Evolutionary conservation across 2,329 filamentous ascomycete species (phyloP).

Genomic region (Fusarium transvaalense): DNA sequence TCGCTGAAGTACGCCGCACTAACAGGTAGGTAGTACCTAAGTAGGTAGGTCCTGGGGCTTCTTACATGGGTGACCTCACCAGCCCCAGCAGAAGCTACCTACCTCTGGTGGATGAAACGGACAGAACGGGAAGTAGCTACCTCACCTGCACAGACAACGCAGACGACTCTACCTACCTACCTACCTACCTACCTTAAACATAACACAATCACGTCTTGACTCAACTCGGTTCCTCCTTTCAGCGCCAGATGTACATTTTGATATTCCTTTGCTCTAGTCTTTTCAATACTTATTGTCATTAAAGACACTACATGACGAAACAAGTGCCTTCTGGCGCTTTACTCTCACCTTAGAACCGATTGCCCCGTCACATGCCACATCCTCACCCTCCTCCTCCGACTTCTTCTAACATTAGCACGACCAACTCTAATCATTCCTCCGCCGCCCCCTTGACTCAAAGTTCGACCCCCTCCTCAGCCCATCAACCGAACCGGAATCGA

Average conservation of each 20-base stretch:
- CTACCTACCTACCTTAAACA: no score
- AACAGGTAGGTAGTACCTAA: no score
- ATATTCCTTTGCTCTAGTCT: neutral
- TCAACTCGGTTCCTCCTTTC: conserved; percentile 8
- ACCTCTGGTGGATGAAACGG: neutral
- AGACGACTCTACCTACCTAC: conserved; percentile 16
- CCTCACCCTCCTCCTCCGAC: conserved; percentile 63
- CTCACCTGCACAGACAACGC: conserved; percentile 23
- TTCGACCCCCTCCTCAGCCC: conserved; percentile 40
- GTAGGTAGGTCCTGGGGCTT: neutral
- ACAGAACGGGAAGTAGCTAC: conserved; percentile 3
- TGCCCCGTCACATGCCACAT: conserved; percentile 56
- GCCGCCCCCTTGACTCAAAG: conserved; percentile 16
- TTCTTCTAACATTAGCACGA: conserved; percentile 60
- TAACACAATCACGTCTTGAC: conserved; percentile 7
- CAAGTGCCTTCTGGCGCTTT: neutral
- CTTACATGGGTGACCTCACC: conserved; percentile 8
- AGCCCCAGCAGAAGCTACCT: conserved; percentile 9
- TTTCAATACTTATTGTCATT: neutral
- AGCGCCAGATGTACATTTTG: conserved; percentile 3
- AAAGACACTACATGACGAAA: neutral
- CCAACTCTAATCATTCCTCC: conserved; percentile 54
- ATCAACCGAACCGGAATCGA: conserved; percentile 44
- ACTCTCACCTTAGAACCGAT: conserved; percentile 1
- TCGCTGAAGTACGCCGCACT: neutral